A percentile compares a stretch with the other conserved stretches of the same genome.
Conservation (phyloP, 179 eudicot genomes). For the Silene vulgaris region DNA sequence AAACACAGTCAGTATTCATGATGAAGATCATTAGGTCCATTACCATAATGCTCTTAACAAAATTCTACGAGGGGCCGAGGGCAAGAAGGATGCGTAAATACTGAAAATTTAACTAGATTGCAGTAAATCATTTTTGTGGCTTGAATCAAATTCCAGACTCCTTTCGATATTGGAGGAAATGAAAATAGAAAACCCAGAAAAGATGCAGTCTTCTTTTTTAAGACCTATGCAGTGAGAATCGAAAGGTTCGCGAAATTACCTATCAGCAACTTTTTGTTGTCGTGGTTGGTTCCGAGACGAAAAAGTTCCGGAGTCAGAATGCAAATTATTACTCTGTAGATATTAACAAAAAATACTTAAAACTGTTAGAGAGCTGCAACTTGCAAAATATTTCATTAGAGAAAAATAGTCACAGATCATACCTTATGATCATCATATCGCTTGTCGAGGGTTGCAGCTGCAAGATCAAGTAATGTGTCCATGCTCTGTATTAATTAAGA, state of each 20-base stretch:
- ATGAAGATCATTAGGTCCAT: background rate
- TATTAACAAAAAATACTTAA: background rate
- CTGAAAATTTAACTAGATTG: background rate
- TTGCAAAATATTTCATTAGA: conserved; percentile 1
- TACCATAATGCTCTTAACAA: too few species aligned
- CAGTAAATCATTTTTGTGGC: too few species aligned
- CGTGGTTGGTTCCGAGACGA: conserved; percentile 16
- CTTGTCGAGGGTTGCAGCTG: conserved; percentile 28
- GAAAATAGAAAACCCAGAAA: too few species aligned
- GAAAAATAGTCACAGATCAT: conserved; percentile 10
- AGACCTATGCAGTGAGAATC: background rate
- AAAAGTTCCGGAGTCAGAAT: conserved; percentile 13
- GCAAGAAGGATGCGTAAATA: too few species aligned
- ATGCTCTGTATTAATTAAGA: conserved; percentile 34
- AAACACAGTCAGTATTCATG: background rate
- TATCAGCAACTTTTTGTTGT: conserved; percentile 13
- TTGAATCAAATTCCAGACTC: background rate
- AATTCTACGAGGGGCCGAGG: too few species aligned
- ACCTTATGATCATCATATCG: conserved; percentile 26
- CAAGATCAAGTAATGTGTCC: conserved; percentile 33
- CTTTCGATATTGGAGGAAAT: background rate
- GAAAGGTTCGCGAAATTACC: conserved; percentile 19
- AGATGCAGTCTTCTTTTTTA: background rate
- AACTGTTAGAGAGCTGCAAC: too few species aligned
- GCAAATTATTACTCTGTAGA: conserved; percentile 25